phyloP scores from a whole-genome alignment of 805 yeast species.

The Pichia heedii region DNA sequence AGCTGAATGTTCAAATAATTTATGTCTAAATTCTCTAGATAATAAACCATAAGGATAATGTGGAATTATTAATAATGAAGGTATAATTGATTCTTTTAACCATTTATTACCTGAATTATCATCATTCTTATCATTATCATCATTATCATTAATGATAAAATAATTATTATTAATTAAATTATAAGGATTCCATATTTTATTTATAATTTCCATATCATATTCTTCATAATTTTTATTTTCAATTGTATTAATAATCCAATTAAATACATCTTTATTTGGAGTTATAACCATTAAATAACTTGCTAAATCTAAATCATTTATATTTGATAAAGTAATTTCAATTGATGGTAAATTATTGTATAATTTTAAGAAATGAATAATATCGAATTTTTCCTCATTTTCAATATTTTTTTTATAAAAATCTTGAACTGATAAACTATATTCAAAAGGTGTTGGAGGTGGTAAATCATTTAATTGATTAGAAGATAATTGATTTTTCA shows the following conservation, averaged over 20 bases:
- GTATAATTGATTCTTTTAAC: slow-evolving; percentile 11
- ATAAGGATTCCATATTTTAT: slow-evolving; percentile 26
- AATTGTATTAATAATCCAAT: slow-evolving; percentile 18
- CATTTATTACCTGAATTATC: slow-evolving; percentile 6
- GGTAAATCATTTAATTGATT: background rate
- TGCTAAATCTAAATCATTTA: slow-evolving; percentile 21
- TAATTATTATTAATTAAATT: slow-evolving; percentile 12
- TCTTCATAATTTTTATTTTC: slow-evolving; percentile 27
- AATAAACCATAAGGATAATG: slow-evolving; percentile 42
- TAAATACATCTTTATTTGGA: slow-evolving; percentile 30
- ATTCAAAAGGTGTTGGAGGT: slow-evolving; percentile 15
- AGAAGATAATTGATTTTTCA: too few species aligned
- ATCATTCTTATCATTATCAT: background rate
- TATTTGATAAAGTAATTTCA: slow-evolving; percentile 5
- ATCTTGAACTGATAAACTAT: slow-evolving; percentile 15
- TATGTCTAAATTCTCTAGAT: slow-evolving; percentile 38
- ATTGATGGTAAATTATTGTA: slow-evolving; percentile 33
- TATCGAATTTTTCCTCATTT: slow-evolving; percentile 6
- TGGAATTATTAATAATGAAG: slow-evolving; percentile 35
- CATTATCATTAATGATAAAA: background rate
- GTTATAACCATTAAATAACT: slow-evolving; percentile 53
- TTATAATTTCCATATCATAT: slow-evolving; percentile 47
- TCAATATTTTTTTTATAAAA: slow-evolving; percentile 12
- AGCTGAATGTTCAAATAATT: slow-evolving; percentile 28
- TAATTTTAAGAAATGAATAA: slow-evolving; percentile 13